Base-by-base conservation (phyloP, 1,139 yeast genomes). In the Pichia sp. region DNA sequence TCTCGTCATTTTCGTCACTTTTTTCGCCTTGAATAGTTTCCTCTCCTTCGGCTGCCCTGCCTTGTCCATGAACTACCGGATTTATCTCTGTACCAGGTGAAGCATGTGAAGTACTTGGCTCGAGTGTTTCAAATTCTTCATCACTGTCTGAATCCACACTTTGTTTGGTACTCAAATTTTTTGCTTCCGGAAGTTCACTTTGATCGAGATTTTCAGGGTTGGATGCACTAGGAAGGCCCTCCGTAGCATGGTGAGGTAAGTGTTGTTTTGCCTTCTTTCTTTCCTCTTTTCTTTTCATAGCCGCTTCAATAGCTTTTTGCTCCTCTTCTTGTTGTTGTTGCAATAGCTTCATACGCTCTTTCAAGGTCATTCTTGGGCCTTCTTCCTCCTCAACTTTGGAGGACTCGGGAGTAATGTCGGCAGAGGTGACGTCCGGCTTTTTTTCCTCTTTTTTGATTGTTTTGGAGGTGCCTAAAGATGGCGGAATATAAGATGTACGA, bases 311-410 rank as follows among this genome's bases (percentile, higher is more conserved):
- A 51, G 87, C 79, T 62, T 87, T 92, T 6, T 87, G 89, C 65
- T 89, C 95, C 64, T 87, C 90, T 55, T 81, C 80, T 68, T 89
- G 97, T 57, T 84, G 84, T 66, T 89, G 81, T 67, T 92, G 96
- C 54, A 93, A 75, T 65, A 89, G 67, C 10, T 89, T 89, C 67
- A 93, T 90, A 61, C 98, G 79, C 62, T 93, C 97, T 67, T 87
- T 87, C 65, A 93, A 75, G 55, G 95, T 85, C 73, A 91, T 72
- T 62, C 87, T 85, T 12, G 97, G 96, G 30, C 74, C 80, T 31
- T 75, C 81, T 6, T 74, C 77, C 55, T 80, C 83, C 57, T 75
- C 78, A 17, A 71, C 71, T 31, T 64, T 57, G 2, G 63, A 51
- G 1, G 63, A 40, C 48, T 63, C 68, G 7, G 63, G 55, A 10